Conservation (phyloP, 2,329 filamentous ascomycete species). For the Hypoxylon sp. region DNA sequence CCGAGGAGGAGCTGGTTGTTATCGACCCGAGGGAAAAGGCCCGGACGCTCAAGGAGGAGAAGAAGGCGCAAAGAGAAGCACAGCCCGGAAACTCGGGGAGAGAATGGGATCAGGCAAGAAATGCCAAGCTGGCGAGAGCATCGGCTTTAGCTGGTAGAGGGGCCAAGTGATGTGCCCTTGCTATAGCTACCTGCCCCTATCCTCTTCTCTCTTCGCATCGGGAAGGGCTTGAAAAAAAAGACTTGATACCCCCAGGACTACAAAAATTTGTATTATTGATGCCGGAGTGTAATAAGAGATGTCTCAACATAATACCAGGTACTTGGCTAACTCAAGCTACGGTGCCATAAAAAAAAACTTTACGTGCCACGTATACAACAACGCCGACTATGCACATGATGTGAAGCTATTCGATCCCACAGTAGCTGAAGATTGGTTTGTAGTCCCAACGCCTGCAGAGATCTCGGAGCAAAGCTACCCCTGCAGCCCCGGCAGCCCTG, state of each 20-base stretch:
- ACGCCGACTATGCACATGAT: too few species aligned
- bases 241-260: constrained; percentile 24
- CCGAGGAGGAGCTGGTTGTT: constrained; percentile 88
- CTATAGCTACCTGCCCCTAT: neutral
- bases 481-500: too few species aligned
- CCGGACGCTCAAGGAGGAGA: constrained; percentile 72
- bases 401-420: constrained; percentile 7
- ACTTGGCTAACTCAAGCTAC: too few species aligned
- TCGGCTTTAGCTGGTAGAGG: constrained; percentile 65
- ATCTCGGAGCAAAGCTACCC: constrained; percentile 12
- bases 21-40: constrained; percentile 91
- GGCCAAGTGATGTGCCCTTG: constrained; percentile 54
- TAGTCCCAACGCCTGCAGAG: constrained; percentile 8
- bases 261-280: constrained; percentile 14
- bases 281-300: constrained; percentile 4
- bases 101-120: constrained; percentile 66
- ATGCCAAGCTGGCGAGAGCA: constrained; percentile 62
- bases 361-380: too few species aligned
- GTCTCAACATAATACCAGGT: too few species aligned
- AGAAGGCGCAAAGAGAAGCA: constrained; percentile 65
- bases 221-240: constrained; percentile 6
- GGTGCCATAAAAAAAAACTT: too few species aligned
- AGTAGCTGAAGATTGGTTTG: constrained; percentile 27
- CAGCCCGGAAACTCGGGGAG: constrained; percentile 60
- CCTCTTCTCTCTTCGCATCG: neutral